phyloP scores from a whole-genome alignment of 2,329 filamentous ascomycete genomes.

The Cladosporium sp. region DNA sequence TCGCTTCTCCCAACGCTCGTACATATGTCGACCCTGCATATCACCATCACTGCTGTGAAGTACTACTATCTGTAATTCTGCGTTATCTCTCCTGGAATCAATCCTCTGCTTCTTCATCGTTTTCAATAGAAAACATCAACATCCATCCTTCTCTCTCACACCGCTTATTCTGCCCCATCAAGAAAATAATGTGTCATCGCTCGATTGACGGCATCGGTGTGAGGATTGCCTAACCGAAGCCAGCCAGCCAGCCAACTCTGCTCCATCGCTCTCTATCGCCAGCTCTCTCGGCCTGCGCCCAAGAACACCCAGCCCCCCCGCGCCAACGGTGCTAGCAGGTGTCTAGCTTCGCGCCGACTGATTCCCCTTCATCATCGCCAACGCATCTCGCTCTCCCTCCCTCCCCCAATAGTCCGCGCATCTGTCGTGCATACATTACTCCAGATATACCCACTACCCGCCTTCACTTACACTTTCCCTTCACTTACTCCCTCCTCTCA shows the following conservation, averaged over 20 bases:
- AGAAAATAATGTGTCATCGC: too few relatives aligned
- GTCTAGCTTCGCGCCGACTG: slow-evolving; percentile 1
- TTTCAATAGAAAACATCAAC: too few relatives aligned
- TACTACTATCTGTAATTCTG: too few relatives aligned
- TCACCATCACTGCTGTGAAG: neutral
- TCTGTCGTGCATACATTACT: too few relatives aligned
- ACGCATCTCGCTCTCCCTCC: neutral
- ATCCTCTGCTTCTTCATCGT: too few relatives aligned
- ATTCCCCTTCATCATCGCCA: slow-evolving; percentile 6
- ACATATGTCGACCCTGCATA: neutral
- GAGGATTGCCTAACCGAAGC: neutral
- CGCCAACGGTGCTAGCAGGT: neutral
- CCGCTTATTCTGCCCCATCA: too few relatives aligned
- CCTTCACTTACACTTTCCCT: neutral
- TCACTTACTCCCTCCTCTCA: neutral
- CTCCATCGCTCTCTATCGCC: neutral
- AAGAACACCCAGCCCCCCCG: neutral
- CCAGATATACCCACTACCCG: neutral
- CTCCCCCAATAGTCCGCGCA: too few relatives aligned
- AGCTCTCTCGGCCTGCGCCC: neutral
- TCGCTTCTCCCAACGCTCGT: too few relatives aligned
- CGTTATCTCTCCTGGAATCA: too few relatives aligned
- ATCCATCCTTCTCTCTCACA: too few relatives aligned
- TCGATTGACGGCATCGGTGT: too few relatives aligned
- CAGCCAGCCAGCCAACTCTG: neutral